phyloP scores from a whole-genome alignment of 495 filamentous ascomycete species.

The Hypoxylon cercidicola region DNA sequence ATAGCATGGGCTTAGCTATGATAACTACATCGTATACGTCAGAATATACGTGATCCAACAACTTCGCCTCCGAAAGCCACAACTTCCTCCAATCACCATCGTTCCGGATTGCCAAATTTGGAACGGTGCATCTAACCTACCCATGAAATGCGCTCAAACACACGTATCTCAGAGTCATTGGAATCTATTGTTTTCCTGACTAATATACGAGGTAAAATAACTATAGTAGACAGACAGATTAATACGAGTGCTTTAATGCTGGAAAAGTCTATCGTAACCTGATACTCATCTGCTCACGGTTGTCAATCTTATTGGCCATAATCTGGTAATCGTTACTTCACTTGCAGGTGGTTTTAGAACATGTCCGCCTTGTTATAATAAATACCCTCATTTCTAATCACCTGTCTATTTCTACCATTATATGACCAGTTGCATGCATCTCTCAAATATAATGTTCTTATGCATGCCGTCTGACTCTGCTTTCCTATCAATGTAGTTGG shows the following conservation, averaged over 20 bases:
- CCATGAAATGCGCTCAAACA: background rate
- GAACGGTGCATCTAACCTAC: constrained; percentile 25
- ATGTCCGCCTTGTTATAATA: too few relatives aligned
- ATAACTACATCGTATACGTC: constrained; percentile 18
- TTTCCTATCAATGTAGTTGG: background rate
- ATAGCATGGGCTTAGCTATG: constrained; percentile 21
- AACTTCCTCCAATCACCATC: constrained; percentile 6
- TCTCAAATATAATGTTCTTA: too few relatives aligned
- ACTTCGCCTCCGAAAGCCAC: constrained; percentile 12
- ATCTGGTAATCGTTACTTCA: background rate
- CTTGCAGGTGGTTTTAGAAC: too few relatives aligned
- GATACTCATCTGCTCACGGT: background rate
- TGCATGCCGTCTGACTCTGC: background rate
- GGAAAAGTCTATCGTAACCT: too few relatives aligned
- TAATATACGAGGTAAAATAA: background rate
- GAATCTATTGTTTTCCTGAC: background rate
- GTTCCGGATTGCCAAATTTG: constrained; percentile 17
- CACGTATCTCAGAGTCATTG: background rate
- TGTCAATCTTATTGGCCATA: background rate
- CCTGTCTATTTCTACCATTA: too few relatives aligned
- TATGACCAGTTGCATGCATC: too few relatives aligned
- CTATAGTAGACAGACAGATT: background rate
- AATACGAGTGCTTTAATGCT: too few relatives aligned
- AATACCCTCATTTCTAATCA: too few relatives aligned
- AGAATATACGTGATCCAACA: constrained; percentile 12